phyloP scores from a whole-genome alignment of 306 rosid genomes.

The Nissolia schottii region DNA sequence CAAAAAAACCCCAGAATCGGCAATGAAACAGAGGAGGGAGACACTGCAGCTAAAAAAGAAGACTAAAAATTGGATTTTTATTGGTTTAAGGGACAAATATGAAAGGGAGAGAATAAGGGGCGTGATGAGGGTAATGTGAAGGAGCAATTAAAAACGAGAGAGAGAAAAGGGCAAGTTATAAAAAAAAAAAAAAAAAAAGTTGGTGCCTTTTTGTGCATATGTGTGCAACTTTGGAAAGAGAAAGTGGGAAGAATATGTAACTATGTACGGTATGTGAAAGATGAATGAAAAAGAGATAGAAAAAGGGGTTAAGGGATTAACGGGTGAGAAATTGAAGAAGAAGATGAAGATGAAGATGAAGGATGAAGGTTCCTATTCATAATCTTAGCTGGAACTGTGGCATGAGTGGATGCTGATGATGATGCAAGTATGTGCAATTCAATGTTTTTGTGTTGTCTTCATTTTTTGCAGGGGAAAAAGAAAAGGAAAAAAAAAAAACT shows the following conservation, averaged over 20 bases:
- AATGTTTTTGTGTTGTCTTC: neutral
- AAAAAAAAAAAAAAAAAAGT: neutral
- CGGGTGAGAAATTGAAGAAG: slow-evolving; percentile 1
- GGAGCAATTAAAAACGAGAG: slow-evolving; percentile 20
- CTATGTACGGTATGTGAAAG: neutral
- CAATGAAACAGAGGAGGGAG: neutral
- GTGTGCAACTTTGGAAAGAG: neutral
- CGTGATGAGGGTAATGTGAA: slow-evolving; percentile 9
- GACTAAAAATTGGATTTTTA: slow-evolving; percentile 7
- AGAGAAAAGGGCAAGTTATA: too few relatives aligned
- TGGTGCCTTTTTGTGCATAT: slow-evolving; percentile 2
- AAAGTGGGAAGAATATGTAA: slow-evolving; percentile 14
- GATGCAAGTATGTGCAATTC: neutral
- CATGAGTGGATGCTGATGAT: neutral
- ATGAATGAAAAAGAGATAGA: neutral
- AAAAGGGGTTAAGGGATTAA: neutral
- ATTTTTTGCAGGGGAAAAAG: neutral
- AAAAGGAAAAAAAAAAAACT: too few relatives aligned
- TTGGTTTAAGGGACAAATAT: neutral
- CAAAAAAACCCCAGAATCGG: neutral
- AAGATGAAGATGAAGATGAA: neutral
- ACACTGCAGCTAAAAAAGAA: neutral
- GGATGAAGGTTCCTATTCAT: neutral
- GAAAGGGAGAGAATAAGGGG: neutral
- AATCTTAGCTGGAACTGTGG: neutral